A percentile compares a stretch with the other conserved stretches of the same genome.
Conservation (phyloP, 306 rosid species). For the Glycyrrhiza uralensis region DNA sequence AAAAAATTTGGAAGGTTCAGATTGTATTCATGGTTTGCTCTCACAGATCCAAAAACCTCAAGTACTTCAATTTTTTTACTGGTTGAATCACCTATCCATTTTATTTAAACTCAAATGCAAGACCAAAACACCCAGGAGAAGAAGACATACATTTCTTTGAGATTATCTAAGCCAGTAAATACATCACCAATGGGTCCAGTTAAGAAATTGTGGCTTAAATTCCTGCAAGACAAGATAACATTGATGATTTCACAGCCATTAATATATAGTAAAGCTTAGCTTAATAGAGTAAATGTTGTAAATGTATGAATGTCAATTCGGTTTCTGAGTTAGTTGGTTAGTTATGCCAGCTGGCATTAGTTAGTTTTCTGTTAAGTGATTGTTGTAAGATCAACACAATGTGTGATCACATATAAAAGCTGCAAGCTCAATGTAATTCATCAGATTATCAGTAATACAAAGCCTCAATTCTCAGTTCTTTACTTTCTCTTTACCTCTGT, state of each 20-base stretch:
- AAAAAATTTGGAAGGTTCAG: not conserved
- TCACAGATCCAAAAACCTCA: not conserved
- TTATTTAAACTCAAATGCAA: conserved; percentile 16
- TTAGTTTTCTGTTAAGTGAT: too few relatives aligned
- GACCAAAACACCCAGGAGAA: conserved; percentile 16
- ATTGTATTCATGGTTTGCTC: not conserved
- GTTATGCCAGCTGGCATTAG: too few relatives aligned
- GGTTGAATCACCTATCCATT: conserved; percentile 4
- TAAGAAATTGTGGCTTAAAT: conserved; percentile 81
- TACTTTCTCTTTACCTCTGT: too few relatives aligned
- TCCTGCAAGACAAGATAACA: conserved; percentile 51
- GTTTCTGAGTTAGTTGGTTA: too few relatives aligned
- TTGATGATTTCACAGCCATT: conserved; percentile 21
- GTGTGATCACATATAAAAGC: too few relatives aligned
- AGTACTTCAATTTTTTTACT: conserved; percentile 4
- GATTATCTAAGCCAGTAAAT: conserved; percentile 63
- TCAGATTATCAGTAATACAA: too few relatives aligned
- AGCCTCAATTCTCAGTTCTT: too few relatives aligned
- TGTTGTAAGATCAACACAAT: too few relatives aligned
- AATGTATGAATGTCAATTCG: too few relatives aligned
- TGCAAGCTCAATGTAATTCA: too few relatives aligned
- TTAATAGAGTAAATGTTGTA: too few relatives aligned
- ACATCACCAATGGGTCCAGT: conserved; percentile 82
- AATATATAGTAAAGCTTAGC: too few relatives aligned
- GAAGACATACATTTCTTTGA: conserved; percentile 75